Conservation (phyloP, 2,329 filamentous ascomycete species). For the Nannizziopsis barbatae region DNA sequence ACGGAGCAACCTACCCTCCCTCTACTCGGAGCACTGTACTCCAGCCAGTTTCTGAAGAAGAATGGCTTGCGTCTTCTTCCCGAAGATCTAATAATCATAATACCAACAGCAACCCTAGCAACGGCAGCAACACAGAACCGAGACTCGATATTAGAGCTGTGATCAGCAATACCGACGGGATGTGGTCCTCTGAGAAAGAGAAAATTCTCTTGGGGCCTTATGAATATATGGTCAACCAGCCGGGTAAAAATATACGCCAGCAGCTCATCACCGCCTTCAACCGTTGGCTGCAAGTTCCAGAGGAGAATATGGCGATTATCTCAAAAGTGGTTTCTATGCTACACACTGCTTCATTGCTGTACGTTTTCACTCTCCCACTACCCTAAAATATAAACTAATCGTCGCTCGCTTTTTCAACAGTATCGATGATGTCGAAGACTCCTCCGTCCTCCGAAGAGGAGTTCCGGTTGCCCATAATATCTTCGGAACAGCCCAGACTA, state of each 20-base stretch:
- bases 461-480: slow-evolving; percentile 35
- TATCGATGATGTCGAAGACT: slow-evolving; percentile 39
- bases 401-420: slow-evolving; percentile 12
- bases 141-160: slow-evolving; percentile 5
- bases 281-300: slow-evolving; percentile 28
- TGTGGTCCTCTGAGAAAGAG: slow-evolving; percentile 65
- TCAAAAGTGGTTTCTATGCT: slow-evolving; percentile 28
- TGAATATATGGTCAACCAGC: slow-evolving; percentile 66
- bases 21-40: slow-evolving; percentile 33
- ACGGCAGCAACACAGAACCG: neutral
- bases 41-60: slow-evolving; percentile 48
- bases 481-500: slow-evolving; percentile 36
- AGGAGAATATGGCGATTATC: slow-evolving; percentile 24
- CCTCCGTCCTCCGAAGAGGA: slow-evolving; percentile 33
- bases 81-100: slow-evolving; percentile 17
- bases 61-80: slow-evolving; percentile 46
- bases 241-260: slow-evolving; percentile 44
- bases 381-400: neutral
- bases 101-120: slow-evolving; percentile 16
- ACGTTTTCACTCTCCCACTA: slow-evolving; percentile 19
- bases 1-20: slow-evolving; percentile 20
- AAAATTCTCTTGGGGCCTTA: slow-evolving; percentile 66
- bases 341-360: slow-evolving; percentile 33
- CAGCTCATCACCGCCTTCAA: slow-evolving; percentile 32
- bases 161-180: slow-evolving; percentile 13